Evolutionary conservation across 2,329 filamentous ascomycete species (phyloP).

Genomic region (Fonsecaea nubica): DNA sequence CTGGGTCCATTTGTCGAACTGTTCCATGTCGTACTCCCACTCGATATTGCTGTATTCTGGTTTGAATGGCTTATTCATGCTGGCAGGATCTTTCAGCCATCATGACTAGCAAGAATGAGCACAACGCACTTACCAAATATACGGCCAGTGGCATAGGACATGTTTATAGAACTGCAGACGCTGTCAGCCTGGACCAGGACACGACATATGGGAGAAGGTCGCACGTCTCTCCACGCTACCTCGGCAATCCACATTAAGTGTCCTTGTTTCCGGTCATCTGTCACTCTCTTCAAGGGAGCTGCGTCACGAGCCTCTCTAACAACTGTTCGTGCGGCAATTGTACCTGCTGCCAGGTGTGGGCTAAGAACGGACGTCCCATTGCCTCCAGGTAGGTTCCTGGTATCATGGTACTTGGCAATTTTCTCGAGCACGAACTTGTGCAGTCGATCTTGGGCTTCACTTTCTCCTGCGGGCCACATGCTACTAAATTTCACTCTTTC

Average conservation of each 20-base stretch:
- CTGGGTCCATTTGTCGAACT: slow-evolving; percentile 75
- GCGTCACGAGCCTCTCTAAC: slow-evolving; percentile 67
- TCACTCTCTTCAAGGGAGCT: slow-evolving; percentile 63
- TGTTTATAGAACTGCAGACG: slow-evolving; percentile 73
- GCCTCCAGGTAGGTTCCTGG: slow-evolving; percentile 69
- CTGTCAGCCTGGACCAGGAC: not conserved
- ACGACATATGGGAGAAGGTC: not conserved
- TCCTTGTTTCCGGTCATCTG: slow-evolving; percentile 38
- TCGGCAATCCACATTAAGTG: slow-evolving; percentile 79
- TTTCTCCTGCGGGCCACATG: slow-evolving; percentile 78
- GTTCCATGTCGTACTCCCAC: slow-evolving; percentile 76
- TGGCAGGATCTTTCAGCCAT: slow-evolving; percentile 24
- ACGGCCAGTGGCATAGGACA: slow-evolving; percentile 84
- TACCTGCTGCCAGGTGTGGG: slow-evolving; percentile 73
- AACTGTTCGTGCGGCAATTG: slow-evolving; percentile 70
- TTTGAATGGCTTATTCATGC: slow-evolving; percentile 80
- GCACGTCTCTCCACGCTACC: slow-evolving; percentile 76
- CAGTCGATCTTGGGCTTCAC: slow-evolving; percentile 70
- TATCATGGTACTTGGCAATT: slow-evolving; percentile 66
- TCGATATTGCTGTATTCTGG: slow-evolving; percentile 80
- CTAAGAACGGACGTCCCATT: slow-evolving; percentile 72
- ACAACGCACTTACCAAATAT: slow-evolving; percentile 53
- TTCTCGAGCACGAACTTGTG: slow-evolving; percentile 71
- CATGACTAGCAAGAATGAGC: not conserved
- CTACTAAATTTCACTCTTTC: slow-evolving; percentile 64